Evolutionary conservation across 345 rosid genomes (phyloP).

Genomic region (Lepidium aucheri): DNA sequence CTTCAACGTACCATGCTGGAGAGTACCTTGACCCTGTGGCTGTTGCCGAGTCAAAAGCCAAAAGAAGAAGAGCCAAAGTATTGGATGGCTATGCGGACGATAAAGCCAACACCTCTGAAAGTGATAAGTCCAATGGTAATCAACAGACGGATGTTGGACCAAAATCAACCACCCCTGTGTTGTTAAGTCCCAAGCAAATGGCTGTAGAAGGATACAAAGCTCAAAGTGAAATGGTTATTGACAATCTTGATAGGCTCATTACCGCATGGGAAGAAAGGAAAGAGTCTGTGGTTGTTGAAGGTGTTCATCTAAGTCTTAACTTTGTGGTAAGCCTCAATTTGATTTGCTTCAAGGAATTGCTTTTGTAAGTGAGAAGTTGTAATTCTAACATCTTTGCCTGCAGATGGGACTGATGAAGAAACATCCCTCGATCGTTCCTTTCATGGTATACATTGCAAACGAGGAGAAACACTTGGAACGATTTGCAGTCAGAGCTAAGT

Average conservation of each 20-base stretch:
- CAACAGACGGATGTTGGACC: constrained; percentile 33
- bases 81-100: constrained; percentile 46
- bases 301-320: constrained; percentile 97
- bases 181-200: constrained; percentile 81
- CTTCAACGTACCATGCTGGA: constrained; percentile 99
- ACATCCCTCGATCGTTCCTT: constrained; percentile 95
- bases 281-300: constrained; percentile 97
- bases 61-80: constrained; percentile 56
- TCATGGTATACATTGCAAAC: constrained; percentile 89
- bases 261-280: constrained; percentile 97
- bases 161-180: constrained; percentile 22
- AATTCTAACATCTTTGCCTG: neutral
- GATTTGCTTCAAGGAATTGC: neutral
- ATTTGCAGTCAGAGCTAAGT: constrained; percentile 98
- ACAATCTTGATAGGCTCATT: constrained; percentile 94
- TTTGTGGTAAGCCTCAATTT: constrained; percentile 65
- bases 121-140: constrained; percentile 35
- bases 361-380: neutral
- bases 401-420: constrained; percentile 99
- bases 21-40: constrained; percentile 86
- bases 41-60: constrained; percentile 90
- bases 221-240: constrained; percentile 99
- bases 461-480: constrained; percentile 98
- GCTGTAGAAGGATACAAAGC: constrained; percentile 97
- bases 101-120: constrained; percentile 25